phyloP scores from a whole-genome alignment of 2,329 filamentous ascomycete species.

The Clathrospora elynae region DNA sequence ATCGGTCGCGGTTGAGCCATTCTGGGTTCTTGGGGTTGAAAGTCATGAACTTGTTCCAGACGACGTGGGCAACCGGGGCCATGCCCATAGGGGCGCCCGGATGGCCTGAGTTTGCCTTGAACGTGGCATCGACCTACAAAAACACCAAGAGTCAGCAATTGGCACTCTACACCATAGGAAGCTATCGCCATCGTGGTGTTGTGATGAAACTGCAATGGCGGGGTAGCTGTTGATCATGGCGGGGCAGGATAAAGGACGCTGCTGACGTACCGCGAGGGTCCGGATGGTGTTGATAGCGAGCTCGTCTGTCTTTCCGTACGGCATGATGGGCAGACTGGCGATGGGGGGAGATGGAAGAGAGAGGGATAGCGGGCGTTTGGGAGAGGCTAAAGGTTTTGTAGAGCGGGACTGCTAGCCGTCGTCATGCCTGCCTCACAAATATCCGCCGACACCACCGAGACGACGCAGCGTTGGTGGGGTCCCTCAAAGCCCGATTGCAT shows the following conservation, averaged over 20 bases:
- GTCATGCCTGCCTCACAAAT: conserved; percentile 15
- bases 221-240: conserved; percentile 35
- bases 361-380: conserved; percentile 18
- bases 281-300: conserved; percentile 98
- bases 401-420: conserved; percentile 19
- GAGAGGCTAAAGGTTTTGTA: conserved; percentile 25
- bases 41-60: conserved; percentile 98
- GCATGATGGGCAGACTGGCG: conserved; percentile 65
- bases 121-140: conserved; percentile 91
- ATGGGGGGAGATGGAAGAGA: conserved; percentile 19
- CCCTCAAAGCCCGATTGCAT: conserved; percentile 19
- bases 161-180: conserved; percentile 7
- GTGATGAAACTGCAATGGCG: conserved; percentile 27
- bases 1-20: conserved; percentile 97
- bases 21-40: conserved; percentile 99
- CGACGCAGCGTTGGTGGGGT: conserved; percentile 16
- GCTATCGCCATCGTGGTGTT: conserved; percentile 20
- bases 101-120: conserved; percentile 95
- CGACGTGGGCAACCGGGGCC: conserved; percentile 93
- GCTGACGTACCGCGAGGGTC: conserved; percentile 84
- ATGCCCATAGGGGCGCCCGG: conserved; percentile 97
- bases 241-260: conserved; percentile 19
- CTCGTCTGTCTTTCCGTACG: conserved; percentile 84
- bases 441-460: conserved; percentile 12
- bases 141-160: conserved; percentile 40